Evolutionary conservation across 495 filamentous ascomycete species (phyloP).

Genomic region (Penicillium riverlandense): DNA sequence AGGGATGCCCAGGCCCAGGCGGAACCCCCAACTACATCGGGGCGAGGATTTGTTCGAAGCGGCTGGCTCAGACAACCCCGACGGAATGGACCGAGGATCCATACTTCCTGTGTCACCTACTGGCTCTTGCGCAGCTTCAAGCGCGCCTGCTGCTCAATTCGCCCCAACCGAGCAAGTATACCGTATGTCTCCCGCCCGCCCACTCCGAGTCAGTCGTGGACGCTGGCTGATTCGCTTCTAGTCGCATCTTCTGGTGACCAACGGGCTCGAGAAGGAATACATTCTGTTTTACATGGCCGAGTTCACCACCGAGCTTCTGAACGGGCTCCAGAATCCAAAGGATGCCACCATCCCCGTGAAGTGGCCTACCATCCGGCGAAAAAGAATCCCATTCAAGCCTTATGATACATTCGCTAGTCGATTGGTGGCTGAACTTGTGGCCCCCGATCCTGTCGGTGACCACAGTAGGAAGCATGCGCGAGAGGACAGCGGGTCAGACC

Average conservation of each 20-base stretch:
- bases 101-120: conserved; percentile 10
- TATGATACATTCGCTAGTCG: conserved; percentile 6
- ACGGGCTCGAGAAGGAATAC: conserved; percentile 3
- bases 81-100: conserved; percentile 13
- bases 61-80: conserved; percentile 5
- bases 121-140: conserved; percentile 13
- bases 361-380: conserved; percentile 3
- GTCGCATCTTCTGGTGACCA: conserved; percentile 13
- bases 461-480: too few relatives aligned
- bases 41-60: too few relatives aligned
- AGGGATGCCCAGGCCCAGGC: too few relatives aligned
- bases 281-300: conserved; percentile 11
- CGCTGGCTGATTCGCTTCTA: background rate
- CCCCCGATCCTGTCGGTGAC: too few relatives aligned
- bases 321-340: conserved; percentile 4
- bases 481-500: too few relatives aligned
- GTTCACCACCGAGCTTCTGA: conserved; percentile 8
- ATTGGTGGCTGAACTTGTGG: too few relatives aligned
- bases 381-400: conserved; percentile 8
- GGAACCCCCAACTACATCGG: too few relatives aligned
- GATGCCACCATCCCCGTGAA: conserved; percentile 1
- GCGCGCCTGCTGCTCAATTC: background rate
- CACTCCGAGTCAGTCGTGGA: too few relatives aligned
- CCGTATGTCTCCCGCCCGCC: too few relatives aligned
- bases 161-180: too few relatives aligned